Evolutionary conservation across 2,329 filamentous ascomycete species (phyloP), one percentile per base, ranked within the genome.

Genomic region (Phoma herbarum): DNA sequence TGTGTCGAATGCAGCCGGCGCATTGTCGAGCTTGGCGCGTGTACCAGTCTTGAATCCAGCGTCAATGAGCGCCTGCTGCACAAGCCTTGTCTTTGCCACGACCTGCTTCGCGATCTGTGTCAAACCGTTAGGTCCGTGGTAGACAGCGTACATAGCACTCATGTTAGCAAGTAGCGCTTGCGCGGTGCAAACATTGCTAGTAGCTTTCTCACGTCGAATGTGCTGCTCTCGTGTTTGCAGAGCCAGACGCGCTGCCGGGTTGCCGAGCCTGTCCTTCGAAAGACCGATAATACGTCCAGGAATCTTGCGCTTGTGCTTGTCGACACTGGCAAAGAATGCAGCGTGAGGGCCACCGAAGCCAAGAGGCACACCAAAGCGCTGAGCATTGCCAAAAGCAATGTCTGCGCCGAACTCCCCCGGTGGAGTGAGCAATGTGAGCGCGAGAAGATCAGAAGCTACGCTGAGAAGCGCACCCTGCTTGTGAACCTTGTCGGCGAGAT

Each of bases 161-260:
- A 97, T 97, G 78, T 98, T 98, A 35, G 94, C 94, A 50, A 97
- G 83, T 25, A 98, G 82, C 9, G 94, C 94, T 79, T 98, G 94
- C 1, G 94, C 93, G 1, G 94, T 98, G 81, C 94, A 98, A 59
- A 97, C 93, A 74, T 98, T 98, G 82, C 93, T 97, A 1, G 94
- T 98, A 1, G 94, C 94, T 84, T 97, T 97, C 77, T 98, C 94
- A 72, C 94, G 87, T 65, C 94, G 87, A 75, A 98, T 97, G 77
- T 98, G 94, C 81, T 98, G 94, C 80, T 98, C 94, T 69, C 94
- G 85, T 10, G 94, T 97, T 80, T 98, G 94, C 51, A 97, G 81
- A 18, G 94, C 91, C 72, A 97, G 80, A 69, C 94, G 86, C 65
- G 96, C 88, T 5, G 93, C 94, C 12, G 85, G 88, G 63, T 91